Evolutionary conservation across 148 eudicot genomes (phyloP).

Genomic region (Gaultheria prostrata): DNA sequence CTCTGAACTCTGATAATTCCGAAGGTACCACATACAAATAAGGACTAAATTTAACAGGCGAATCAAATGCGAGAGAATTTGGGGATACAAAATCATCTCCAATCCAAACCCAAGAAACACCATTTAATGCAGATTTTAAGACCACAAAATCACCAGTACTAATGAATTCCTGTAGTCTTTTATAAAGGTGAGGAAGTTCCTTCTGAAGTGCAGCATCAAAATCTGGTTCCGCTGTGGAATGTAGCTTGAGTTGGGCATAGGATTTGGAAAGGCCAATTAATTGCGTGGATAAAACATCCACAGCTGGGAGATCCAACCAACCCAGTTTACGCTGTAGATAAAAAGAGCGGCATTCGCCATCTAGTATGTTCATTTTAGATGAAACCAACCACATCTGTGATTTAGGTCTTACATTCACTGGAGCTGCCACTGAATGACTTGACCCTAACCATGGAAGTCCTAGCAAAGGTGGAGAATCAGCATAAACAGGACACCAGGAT

Average conservation of each 20-base stretch:
- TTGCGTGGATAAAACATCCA: slow-evolving; percentile 62
- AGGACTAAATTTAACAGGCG: slow-evolving; percentile 93
- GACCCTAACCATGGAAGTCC: slow-evolving; percentile 85
- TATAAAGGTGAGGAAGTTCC: slow-evolving; percentile 59
- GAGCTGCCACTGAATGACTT: slow-evolving; percentile 57
- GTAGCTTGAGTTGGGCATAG: slow-evolving; percentile 56
- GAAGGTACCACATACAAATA: slow-evolving; percentile 94
- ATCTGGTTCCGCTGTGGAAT: slow-evolving; percentile 36
- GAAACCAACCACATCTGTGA: slow-evolving; percentile 95
- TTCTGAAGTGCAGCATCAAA: slow-evolving; percentile 64
- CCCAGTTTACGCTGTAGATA: slow-evolving; percentile 70
- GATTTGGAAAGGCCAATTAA: slow-evolving; percentile 59
- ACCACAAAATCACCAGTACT: slow-evolving; percentile 40
- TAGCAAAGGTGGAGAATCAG: slow-evolving; percentile 63
- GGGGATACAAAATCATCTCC: slow-evolving; percentile 91
- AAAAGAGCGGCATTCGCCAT: slow-evolving; percentile 63
- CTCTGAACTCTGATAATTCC: slow-evolving; percentile 71
- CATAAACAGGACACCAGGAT: slow-evolving; percentile 80
- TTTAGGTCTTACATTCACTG: slow-evolving; percentile 67
- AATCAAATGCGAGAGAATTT: slow-evolving; percentile 87
- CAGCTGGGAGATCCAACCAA: slow-evolving; percentile 66
- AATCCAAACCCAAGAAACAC: slow-evolving; percentile 91
- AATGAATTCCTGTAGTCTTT: slow-evolving; percentile 65
- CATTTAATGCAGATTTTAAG: slow-evolving; percentile 63
- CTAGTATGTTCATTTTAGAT: slow-evolving; percentile 71